These are phyloP conservation scores for Leucosporidium scottii DNA, from an alignment of 768 basidiomycete species.

Conservation along the genomic window DNA sequence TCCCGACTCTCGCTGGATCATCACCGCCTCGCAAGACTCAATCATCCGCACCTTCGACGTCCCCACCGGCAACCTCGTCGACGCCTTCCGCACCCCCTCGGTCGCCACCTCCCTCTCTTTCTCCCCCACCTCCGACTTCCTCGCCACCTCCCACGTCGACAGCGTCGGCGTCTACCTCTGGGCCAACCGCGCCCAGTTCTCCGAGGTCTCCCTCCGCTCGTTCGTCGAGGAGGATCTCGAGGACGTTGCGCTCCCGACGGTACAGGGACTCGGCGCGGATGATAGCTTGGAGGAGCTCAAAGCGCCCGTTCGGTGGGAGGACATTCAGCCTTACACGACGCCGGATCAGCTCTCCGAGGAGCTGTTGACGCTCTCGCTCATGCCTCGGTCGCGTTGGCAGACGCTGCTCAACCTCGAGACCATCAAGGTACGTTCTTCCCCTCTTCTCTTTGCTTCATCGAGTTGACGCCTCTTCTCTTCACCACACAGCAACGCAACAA, in stretches of 20 bases:
- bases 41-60: conserved; percentile 91
- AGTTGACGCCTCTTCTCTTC: no score
- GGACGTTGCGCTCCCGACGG: conserved; percentile 67
- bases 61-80: conserved; percentile 83
- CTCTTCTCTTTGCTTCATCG: neutral
- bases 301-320: conserved; percentile 47
- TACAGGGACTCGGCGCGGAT: conserved; percentile 75
- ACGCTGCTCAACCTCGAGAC: conserved; percentile 92
- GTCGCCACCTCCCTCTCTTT: conserved; percentile 85
- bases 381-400: conserved; percentile 92
- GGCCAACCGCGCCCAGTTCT: conserved; percentile 93
- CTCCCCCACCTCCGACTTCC: conserved; percentile 90
- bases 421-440: conserved; percentile 58
- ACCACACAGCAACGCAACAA: conserved; percentile 75
- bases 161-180: conserved; percentile 93
- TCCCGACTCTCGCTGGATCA: conserved; percentile 87
- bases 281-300: conserved; percentile 70
- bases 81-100: conserved; percentile 79
- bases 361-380: conserved; percentile 82
- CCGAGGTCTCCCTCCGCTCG: conserved; percentile 71
- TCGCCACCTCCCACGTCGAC: conserved; percentile 90
- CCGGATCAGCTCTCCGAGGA: conserved; percentile 84
- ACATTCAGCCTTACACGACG: conserved; percentile 45
- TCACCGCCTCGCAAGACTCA: conserved; percentile 80
- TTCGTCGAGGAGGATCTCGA: conserved; percentile 63